phyloP scores from a whole-genome alignment of 768 basidiomycete genomes.

The Pisolithus albus region DNA sequence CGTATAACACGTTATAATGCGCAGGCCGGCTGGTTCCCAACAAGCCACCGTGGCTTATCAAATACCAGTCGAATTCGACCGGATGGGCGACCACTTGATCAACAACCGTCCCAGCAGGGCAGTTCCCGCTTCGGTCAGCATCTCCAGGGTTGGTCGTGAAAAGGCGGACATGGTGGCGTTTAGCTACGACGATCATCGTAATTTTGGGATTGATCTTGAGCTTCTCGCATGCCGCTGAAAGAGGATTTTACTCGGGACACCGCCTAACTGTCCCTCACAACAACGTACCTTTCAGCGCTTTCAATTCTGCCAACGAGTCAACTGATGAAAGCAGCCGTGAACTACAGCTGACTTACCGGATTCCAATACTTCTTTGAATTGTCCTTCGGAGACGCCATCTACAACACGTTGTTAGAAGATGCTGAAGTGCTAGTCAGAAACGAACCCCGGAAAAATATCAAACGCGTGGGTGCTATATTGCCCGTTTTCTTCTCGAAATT shows the following conservation, averaged over 20 bases:
- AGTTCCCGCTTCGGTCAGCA: conserved; percentile 65
- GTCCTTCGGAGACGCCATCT: conserved; percentile 55
- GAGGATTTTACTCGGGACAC: neutral
- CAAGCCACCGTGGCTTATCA: conserved; percentile 71
- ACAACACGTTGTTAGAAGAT: conserved; percentile 1
- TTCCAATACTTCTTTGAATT: conserved; percentile 44
- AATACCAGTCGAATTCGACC: conserved; percentile 69
- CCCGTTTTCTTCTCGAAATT: conserved; percentile 43
- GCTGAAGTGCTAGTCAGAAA: neutral
- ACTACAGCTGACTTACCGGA: conserved; percentile 35
- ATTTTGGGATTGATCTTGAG: conserved; percentile 57
- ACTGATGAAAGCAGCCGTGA: neutral
- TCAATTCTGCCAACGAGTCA: conserved; percentile 40
- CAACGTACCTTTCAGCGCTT: conserved; percentile 46
- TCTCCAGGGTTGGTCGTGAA: conserved; percentile 42
- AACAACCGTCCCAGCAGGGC: conserved; percentile 71
- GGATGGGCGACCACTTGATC: conserved; percentile 67
- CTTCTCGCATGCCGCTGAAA: conserved; percentile 54
- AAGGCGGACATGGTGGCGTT: conserved; percentile 43
- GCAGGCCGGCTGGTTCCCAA: conserved; percentile 69
- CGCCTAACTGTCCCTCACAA: neutral
- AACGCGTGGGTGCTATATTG: conserved; percentile 49
- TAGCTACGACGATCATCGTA: conserved; percentile 75
- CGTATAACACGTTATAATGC: conserved; percentile 40
- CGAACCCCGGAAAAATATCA: conserved; percentile 73